Conservation (phyloP, 805 yeast species). For the Candida oleophila region DNA sequence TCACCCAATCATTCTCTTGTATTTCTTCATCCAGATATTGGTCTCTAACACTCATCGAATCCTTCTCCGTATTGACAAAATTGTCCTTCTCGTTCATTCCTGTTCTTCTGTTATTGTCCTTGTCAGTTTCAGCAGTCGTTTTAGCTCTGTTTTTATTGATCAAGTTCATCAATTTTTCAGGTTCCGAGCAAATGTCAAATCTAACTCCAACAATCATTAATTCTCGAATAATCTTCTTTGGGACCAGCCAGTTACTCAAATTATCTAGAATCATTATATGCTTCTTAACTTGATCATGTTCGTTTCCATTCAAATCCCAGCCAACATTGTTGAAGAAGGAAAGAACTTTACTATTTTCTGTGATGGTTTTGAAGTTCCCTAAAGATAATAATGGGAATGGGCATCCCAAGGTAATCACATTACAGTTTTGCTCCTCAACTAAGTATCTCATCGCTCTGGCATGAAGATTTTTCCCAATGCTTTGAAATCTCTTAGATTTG, state of each 20-base stretch:
- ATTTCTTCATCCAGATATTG: constrained; percentile 1
- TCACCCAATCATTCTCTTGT: constrained; percentile 20
- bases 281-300: constrained; percentile 17
- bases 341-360: constrained; percentile 19
- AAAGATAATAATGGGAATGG: constrained; percentile 47
- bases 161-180: constrained; percentile 41
- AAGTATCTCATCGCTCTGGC: constrained; percentile 52
- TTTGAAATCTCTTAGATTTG: constrained; percentile 51
- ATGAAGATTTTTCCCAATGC: constrained; percentile 55
- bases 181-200: constrained; percentile 52
- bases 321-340: constrained; percentile 40
- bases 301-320: constrained; percentile 30
- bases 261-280: constrained; percentile 43
- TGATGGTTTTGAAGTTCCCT: constrained; percentile 18
- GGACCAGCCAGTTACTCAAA: constrained; percentile 49
- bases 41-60: neutral
- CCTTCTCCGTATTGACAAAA: neutral
- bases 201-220: constrained; percentile 57
- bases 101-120: neutral
- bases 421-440: constrained; percentile 41
- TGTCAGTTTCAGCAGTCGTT: constrained; percentile 7
- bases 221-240: constrained; percentile 52
- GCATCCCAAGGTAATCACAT: constrained; percentile 40
- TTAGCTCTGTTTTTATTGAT: constrained; percentile 19
- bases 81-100: neutral